Evolutionary conservation across 805 yeast genomes (phyloP).

Genomic region (Candida suzukii): DNA sequence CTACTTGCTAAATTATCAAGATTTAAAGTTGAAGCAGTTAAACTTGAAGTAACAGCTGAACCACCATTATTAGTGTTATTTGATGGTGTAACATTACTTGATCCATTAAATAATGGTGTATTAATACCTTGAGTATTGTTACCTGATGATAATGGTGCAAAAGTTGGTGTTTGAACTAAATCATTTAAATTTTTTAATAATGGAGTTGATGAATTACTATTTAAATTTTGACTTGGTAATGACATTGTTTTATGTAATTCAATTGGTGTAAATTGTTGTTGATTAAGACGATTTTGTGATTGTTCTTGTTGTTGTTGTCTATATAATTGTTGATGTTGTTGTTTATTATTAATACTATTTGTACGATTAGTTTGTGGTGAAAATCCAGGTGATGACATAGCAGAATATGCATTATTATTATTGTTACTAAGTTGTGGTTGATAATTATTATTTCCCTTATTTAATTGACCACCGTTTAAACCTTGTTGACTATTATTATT

Average conservation of each 20-base stretch:
- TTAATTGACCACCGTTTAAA: background rate
- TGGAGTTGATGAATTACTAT: background rate
- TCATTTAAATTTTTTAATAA: background rate
- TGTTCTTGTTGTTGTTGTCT: constrained; percentile 3
- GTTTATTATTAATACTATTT: constrained; percentile 2
- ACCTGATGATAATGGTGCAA: background rate
- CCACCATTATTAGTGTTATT: too few relatives aligned
- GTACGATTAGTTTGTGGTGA: constrained; percentile 3
- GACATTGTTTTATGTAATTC: constrained; percentile 11
- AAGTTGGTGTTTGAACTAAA: constrained; percentile 7
- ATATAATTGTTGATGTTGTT: constrained; percentile 7
- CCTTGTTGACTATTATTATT: constrained; percentile 1
- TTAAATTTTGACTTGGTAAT: constrained; percentile 2
- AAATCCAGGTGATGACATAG: constrained; percentile 1
- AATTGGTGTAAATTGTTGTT: background rate
- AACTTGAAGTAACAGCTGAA: background rate
- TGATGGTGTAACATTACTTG: background rate
- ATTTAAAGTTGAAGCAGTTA: background rate
- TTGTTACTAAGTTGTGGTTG: background rate
- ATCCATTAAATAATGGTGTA: background rate
- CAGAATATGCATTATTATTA: background rate
- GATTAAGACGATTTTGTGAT: constrained; percentile 1
- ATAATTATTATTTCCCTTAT: background rate
- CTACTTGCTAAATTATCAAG: constrained; percentile 10
- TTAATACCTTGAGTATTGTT: background rate